phyloP scores from a whole-genome alignment of 345 rosid species.

The Citrus medica region DNA sequence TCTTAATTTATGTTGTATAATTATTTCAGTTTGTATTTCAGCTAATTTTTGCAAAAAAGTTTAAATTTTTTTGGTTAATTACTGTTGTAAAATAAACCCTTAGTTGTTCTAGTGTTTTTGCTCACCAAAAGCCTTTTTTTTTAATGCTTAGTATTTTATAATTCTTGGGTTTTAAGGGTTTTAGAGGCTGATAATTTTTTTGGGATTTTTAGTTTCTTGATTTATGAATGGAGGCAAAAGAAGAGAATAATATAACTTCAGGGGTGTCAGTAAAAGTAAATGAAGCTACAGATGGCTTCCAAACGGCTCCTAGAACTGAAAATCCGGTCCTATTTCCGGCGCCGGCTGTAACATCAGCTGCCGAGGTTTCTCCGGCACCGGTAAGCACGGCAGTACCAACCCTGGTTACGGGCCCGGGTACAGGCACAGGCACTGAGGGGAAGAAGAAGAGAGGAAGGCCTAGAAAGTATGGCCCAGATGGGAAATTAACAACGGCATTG shows the following conservation, averaged over 20 bases:
- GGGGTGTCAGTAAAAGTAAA: conserved; percentile 41
- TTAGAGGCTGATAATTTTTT: conserved; percentile 24
- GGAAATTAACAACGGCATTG: conserved; percentile 43
- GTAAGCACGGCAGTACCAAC: conserved; percentile 8
- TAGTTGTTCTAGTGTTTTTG: background rate
- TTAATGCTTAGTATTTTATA: conserved; percentile 16
- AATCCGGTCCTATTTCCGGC: conserved; percentile 34
- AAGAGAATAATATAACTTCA: conserved; percentile 35
- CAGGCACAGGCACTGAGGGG: conserved; percentile 23
- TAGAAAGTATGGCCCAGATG: conserved; percentile 77
- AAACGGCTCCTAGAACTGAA: conserved; percentile 50
- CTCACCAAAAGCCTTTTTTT: conserved; percentile 13
- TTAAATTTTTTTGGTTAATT: background rate
- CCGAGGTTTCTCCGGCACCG: conserved; percentile 9
- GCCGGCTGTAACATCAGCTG: conserved; percentile 21
- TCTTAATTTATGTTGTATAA: background rate
- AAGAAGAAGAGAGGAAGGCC: conserved; percentile 97
- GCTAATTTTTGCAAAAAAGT: conserved; percentile 17
- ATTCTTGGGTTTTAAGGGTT: conserved; percentile 32
- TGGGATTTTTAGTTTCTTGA: conserved; percentile 19
- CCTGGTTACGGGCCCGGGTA: background rate
- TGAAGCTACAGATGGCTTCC: conserved; percentile 49
- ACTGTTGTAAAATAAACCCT: conserved; percentile 5
- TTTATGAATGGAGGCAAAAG: conserved; percentile 66
- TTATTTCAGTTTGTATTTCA: conserved; percentile 18